Percentiles rank a stretch among this genome's conserved stretches.
Conservation (phyloP, 2,329 filamentous ascomycete species). For the Sporothrix variecibatus region DNA sequence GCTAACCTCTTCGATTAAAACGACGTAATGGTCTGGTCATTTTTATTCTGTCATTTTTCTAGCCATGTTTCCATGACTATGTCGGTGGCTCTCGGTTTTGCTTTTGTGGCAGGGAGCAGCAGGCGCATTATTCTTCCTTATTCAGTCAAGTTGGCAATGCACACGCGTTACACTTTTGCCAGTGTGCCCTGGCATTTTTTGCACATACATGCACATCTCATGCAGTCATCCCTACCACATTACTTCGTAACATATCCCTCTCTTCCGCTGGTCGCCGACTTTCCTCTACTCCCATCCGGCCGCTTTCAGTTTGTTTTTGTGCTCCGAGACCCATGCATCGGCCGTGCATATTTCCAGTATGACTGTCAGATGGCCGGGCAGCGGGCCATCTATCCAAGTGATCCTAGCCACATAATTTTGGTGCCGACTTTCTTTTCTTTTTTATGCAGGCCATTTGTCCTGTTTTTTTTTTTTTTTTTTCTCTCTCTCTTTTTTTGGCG, state of each 20-base stretch:
- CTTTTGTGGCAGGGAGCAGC: neutral
- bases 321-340: neutral
- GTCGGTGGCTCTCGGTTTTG: neutral
- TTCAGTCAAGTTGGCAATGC: neutral
- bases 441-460: neutral
- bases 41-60: neutral
- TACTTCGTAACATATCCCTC: neutral
- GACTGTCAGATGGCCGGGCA: neutral
- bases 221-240: neutral
- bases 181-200: neutral
- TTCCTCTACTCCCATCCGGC: neutral
- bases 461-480: neutral
- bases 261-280: neutral
- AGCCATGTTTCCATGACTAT: neutral
- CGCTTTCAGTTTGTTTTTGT: neutral
- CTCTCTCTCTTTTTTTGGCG: neutral
- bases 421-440: neutral
- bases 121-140: constrained; percentile 18
- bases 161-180: neutral
- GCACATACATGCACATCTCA: neutral
- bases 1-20: neutral
- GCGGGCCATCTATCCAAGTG: neutral
- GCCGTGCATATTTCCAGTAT: constrained; percentile 4
- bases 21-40: neutral
- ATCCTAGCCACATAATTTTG: neutral